Conservation (phyloP, 805 yeast species). For the Kodamaea sagamina region DNA sequence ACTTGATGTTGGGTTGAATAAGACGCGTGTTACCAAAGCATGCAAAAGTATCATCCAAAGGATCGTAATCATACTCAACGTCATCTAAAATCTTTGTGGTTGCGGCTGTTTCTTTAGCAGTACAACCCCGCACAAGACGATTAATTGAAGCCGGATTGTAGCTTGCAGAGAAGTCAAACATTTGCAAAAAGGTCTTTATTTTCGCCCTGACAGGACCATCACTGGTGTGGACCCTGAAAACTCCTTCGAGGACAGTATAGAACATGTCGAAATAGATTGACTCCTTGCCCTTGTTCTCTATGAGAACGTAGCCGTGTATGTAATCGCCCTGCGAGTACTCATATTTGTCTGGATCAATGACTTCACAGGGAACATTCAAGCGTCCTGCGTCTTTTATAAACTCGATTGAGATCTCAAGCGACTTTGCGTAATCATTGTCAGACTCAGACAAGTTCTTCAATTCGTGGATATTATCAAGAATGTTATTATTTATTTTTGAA, state of each 20-base stretch:
- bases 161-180: slow-evolving; percentile 55
- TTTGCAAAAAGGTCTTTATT: slow-evolving; percentile 18
- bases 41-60: slow-evolving; percentile 25
- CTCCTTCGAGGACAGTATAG: slow-evolving; percentile 58
- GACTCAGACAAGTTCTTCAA: slow-evolving; percentile 34
- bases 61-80: slow-evolving; percentile 1
- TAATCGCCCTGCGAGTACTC: slow-evolving; percentile 72
- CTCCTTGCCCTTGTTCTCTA: slow-evolving; percentile 42
- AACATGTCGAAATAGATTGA: slow-evolving; percentile 64
- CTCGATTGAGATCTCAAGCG: slow-evolving; percentile 28
- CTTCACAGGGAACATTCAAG: slow-evolving; percentile 1
- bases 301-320: slow-evolving; percentile 55
- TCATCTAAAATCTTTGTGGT: background rate
- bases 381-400: slow-evolving; percentile 30
- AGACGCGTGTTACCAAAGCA: slow-evolving; percentile 17
- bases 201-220: background rate
- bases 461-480: slow-evolving; percentile 39
- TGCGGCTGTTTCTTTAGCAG: too few species aligned
- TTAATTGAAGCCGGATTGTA: slow-evolving; percentile 43
- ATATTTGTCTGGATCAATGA: slow-evolving; percentile 22
- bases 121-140: slow-evolving; percentile 23
- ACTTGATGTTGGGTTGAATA: slow-evolving; percentile 21
- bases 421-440: slow-evolving; percentile 22
- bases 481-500: slow-evolving; percentile 31
- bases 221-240: slow-evolving; percentile 17